Evolutionary conservation across 495 filamentous ascomycete species (phyloP).

Genomic region (Symbiotaphrina buchneri): DNA sequence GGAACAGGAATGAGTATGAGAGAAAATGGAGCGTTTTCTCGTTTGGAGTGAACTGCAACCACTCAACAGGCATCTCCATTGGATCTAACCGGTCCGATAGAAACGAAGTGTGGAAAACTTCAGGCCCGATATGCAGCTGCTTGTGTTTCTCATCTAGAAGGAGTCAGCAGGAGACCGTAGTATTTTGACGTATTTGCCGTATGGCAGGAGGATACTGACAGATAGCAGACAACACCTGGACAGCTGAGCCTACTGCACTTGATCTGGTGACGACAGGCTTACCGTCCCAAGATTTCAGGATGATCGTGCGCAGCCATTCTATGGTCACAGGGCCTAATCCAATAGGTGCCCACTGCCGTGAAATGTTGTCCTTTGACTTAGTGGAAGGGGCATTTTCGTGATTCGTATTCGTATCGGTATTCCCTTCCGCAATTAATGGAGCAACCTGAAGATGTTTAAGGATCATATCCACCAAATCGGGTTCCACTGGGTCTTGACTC

Average conservation of each 20-base stretch:
- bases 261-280: slow-evolving; percentile 40
- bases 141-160: slow-evolving; percentile 32
- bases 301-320: slow-evolving; percentile 56
- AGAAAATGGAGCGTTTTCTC: slow-evolving; percentile 53
- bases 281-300: slow-evolving; percentile 61
- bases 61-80: slow-evolving; percentile 51
- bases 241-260: slow-evolving; percentile 44
- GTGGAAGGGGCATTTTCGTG: too few relatives aligned
- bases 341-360: too few relatives aligned
- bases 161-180: background rate
- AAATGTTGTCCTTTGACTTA: too few relatives aligned
- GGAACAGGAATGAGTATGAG: slow-evolving; percentile 65
- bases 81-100: slow-evolving; percentile 58
- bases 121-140: slow-evolving; percentile 35
- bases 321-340: too few relatives aligned
- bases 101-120: slow-evolving; percentile 51
- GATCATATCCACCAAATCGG: slow-evolving; percentile 3
- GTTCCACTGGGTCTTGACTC: background rate
- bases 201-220: slow-evolving; percentile 24
- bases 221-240: slow-evolving; percentile 54
- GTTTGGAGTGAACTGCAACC: slow-evolving; percentile 33
- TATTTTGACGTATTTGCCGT: background rate
- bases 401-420: too few relatives aligned
- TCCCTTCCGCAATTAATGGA: too few relatives aligned
- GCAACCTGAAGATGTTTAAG: slow-evolving; percentile 2